Evolutionary conservation across 2,329 filamentous ascomycete species (phyloP).

Genomic region (Beauveria sp.): DNA sequence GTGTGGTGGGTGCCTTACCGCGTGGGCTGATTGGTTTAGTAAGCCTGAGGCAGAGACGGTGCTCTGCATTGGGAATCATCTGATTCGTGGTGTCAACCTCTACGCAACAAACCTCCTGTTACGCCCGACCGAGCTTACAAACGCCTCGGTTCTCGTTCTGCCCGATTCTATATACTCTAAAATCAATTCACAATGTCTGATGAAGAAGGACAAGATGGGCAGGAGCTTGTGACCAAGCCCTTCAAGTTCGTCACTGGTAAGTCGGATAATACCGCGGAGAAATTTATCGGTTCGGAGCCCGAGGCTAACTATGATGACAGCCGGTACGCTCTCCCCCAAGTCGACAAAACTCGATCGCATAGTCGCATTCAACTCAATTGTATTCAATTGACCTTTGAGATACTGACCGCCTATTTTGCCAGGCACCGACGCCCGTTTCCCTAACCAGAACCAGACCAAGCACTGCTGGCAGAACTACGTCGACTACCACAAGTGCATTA

Average conservation of each 20-base stretch:
- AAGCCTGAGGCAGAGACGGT: conserved; percentile 33
- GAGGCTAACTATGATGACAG: conserved; percentile 37
- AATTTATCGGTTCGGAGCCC: conserved; percentile 24
- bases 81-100: conserved; percentile 32
- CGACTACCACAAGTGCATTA: conserved; percentile 99
- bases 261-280: conserved; percentile 35
- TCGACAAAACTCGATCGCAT: conserved; percentile 14
- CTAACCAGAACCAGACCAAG: conserved; percentile 97
- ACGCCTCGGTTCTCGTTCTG: conserved; percentile 26
- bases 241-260: conserved; percentile 99
- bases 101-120: conserved; percentile 27
- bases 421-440: conserved; percentile 99
- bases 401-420: conserved; percentile 12
- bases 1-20: conserved; percentile 25
- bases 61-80: conserved; percentile 30
- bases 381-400: not conserved
- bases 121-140: conserved; percentile 23
- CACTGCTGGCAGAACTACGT: conserved; percentile 99
- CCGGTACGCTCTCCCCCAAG: conserved; percentile 31
- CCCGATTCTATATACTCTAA: conserved; percentile 17
- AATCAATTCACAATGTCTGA: conserved; percentile 71
- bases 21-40: conserved; percentile 22
- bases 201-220: conserved; percentile 63
- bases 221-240: conserved; percentile 84
- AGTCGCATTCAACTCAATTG: conserved; percentile 23